Evolutionary conservation across 805 yeast species (phyloP), one percentile per base, ranked within the genome.

Genomic region (Spathaspora sp.): DNA sequence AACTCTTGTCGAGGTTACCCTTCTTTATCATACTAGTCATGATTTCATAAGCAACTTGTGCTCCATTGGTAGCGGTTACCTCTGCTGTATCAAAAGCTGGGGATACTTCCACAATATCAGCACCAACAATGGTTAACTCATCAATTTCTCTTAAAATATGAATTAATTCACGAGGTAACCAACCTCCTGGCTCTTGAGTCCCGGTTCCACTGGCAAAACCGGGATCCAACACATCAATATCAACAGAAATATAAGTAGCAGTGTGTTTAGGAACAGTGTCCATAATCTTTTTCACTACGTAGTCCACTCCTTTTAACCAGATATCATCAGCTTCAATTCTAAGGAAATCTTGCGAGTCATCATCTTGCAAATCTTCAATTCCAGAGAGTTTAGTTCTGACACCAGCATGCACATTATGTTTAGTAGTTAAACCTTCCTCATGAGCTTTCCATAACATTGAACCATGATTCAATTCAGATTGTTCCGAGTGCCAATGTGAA

Each of bases 401-500:
- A 0, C 96, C 96, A 20, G 88, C 86, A 62, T 89, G 96, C 43
- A 86, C 74, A 60, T 88, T 86, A 47, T 79, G 67, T 47, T 73
- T 71, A 31, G 81, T 70, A 31, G 86, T 65, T 49, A 87, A 70
- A 0, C 88, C 91, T 62, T 89, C 96, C 52, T 85, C 75, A 49
- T 69, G 66, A 6, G 93, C 93, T 76, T 85, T 78, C 94, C 94
- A 88, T 39, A 89, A 74, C 92, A 89, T 87, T 6, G 94, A 84
- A 5, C 96, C 96, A 62, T 89, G 96, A 42, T 87, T 89, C 66
- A 86, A 78, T 47, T 83, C 82, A 42, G 79, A 71, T 58, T 77
- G 79, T 38, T 77, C 76, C n/a, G 82, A 72, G 58, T 72, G 74
- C 86, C 86, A 81, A 60, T 76, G 79, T 16, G 82, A 70, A 20